Conservation (phyloP, 2,329 filamentous ascomycete species). For the Pseudonectria buxi region DNA sequence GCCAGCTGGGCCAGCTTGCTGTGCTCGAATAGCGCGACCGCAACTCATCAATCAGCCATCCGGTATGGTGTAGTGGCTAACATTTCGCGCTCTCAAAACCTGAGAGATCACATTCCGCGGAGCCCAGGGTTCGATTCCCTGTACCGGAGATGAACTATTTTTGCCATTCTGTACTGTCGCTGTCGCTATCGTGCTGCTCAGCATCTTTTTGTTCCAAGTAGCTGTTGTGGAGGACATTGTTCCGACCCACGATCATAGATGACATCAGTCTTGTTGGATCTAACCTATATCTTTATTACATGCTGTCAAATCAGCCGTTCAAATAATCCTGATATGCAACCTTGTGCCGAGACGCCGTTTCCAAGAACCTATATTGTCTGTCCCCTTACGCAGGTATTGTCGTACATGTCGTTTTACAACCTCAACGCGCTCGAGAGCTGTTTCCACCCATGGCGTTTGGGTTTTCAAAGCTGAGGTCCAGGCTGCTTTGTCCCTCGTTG, state of each 20-base stretch:
- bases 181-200: no score
- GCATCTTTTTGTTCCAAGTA: no score
- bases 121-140: constrained; percentile 24
- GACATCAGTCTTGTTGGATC: no score
- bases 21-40: neutral
- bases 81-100: constrained; percentile 18
- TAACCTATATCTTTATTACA: no score
- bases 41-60: neutral
- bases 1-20: no score
- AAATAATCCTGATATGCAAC: no score
- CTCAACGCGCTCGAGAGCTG: constrained; percentile 10
- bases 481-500: constrained; percentile 21
- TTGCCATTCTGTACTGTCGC: neutral
- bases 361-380: no score
- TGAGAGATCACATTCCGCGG: constrained; percentile 17
- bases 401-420: neutral
- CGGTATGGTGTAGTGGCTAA: constrained; percentile 5
- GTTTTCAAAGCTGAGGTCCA: constrained; percentile 28
- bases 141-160: constrained; percentile 16
- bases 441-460: constrained; percentile 33
- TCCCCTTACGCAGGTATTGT: neutral
- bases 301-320: no score
- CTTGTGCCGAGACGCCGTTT: no score
- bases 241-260: no score
- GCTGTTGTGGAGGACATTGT: no score